phyloP scores from a whole-genome alignment of 2,329 filamentous ascomycete species.

The Kalmusia sp. region DNA sequence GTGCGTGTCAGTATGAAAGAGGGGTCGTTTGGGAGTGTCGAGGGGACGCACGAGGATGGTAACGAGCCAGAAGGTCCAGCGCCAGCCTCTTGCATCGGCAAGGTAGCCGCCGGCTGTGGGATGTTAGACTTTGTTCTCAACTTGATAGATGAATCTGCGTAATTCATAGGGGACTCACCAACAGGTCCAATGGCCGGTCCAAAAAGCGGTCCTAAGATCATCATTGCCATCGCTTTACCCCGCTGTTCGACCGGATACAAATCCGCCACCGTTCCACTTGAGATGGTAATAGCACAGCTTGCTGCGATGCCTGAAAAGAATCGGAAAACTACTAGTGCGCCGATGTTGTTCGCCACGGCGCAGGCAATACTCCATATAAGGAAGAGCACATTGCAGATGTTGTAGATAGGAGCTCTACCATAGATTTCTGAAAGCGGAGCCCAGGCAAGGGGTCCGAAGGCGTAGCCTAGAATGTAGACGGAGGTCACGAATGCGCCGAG shows the following conservation, averaged over 20 bases:
- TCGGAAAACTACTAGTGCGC: slow-evolving; percentile 62
- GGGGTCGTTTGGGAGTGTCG: too few species aligned
- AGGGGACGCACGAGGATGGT: neutral
- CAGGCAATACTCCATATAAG: slow-evolving; percentile 67
- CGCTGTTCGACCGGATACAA: slow-evolving; percentile 22
- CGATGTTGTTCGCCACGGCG: slow-evolving; percentile 61
- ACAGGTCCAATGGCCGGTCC: slow-evolving; percentile 26
- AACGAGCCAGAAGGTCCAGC: slow-evolving; percentile 19
- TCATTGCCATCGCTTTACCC: slow-evolving; percentile 26
- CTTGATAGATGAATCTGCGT: neutral
- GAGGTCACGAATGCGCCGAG: slow-evolving; percentile 12
- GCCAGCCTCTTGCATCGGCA: slow-evolving; percentile 17
- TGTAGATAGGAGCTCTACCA: slow-evolving; percentile 43
- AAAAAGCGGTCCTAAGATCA: slow-evolving; percentile 15
- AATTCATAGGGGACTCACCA: neutral
- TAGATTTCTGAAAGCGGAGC: slow-evolving; percentile 35
- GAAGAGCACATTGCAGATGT: slow-evolving; percentile 63
- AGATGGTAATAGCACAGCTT: slow-evolving; percentile 23
- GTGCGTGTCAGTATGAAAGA: slow-evolving; percentile 11
- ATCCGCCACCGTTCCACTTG: slow-evolving; percentile 34
- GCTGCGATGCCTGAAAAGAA: slow-evolving; percentile 48
- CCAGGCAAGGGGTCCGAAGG: slow-evolving; percentile 25
- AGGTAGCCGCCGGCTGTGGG: slow-evolving; percentile 17
- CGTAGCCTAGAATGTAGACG: slow-evolving; percentile 31
- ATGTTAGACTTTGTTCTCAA: neutral